Conservation (phyloP, 2,329 filamentous ascomycete species). For the Pyrenophora tritici-repentis region DNA sequence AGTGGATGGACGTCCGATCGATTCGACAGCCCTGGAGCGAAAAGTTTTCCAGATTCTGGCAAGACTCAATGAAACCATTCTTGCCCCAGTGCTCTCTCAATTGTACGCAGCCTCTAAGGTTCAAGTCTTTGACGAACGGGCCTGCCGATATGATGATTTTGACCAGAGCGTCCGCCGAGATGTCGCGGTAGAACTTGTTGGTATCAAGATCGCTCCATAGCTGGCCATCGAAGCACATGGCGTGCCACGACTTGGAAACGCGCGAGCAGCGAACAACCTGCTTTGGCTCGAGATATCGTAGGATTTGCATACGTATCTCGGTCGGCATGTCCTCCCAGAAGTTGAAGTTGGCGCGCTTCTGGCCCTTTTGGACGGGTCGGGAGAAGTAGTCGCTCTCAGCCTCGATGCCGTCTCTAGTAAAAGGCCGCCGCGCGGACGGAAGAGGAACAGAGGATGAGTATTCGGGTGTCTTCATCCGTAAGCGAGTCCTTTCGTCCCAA, state of each 20-base stretch:
- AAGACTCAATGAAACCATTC: constrained; percentile 79
- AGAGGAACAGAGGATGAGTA: constrained; percentile 63
- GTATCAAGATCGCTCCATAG: constrained; percentile 85
- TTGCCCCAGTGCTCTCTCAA: constrained; percentile 79
- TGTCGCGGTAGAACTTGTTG: constrained; percentile 83
- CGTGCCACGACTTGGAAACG: constrained; percentile 78
- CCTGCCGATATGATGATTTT: constrained; percentile 85
- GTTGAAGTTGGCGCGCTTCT: constrained; percentile 57
- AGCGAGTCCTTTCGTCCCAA: constrained; percentile 60
- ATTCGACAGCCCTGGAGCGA: constrained; percentile 90
- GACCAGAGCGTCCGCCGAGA: constrained; percentile 80
- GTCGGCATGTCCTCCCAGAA: constrained; percentile 83
- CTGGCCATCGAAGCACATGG: constrained; percentile 91
- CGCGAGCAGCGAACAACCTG: constrained; percentile 79
- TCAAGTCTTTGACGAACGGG: constrained; percentile 88
- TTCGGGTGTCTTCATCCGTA: constrained; percentile 60
- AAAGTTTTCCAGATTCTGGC: constrained; percentile 83
- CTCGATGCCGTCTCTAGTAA: constrained; percentile 49
- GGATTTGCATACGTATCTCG: constrained; percentile 79
- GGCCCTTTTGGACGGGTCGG: constrained; percentile 42
- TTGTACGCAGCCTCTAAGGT: constrained; percentile 89
- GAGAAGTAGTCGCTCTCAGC: constrained; percentile 56
- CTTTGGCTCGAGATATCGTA: constrained; percentile 76
- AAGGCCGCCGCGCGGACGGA: constrained; percentile 64
- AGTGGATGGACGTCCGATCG: constrained; percentile 76